These are phyloP conservation scores for Paraphaeosphaeria sporulosa DNA, from an alignment of 2,329 filamentous ascomycete species.

Conservation along the genomic window DNA sequence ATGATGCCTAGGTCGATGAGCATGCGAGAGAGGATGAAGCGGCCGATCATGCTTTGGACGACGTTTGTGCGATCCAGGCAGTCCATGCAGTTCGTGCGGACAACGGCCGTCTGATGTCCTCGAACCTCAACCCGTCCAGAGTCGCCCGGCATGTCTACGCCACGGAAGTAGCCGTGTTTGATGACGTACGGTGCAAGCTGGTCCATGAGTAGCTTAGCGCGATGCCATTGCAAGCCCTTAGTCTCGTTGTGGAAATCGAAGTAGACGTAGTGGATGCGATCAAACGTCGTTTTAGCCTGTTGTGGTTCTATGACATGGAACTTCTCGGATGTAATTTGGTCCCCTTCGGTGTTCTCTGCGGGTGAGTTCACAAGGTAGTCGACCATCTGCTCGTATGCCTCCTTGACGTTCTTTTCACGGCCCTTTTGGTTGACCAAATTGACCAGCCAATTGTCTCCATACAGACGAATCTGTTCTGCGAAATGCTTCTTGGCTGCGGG, in stretches of 20 bases:
- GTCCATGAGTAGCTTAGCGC: conserved; percentile 85
- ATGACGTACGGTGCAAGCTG: conserved; percentile 78
- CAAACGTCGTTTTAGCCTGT: conserved; percentile 69
- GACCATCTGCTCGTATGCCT: conserved; percentile 91
- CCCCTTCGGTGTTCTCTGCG: conserved; percentile 69
- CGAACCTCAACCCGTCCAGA: conserved; percentile 80
- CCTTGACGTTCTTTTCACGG: conserved; percentile 86
- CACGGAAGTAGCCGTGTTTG: conserved; percentile 90
- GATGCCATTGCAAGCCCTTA: conserved; percentile 92
- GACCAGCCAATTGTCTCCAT: conserved; percentile 96
- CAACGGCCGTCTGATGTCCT: conserved; percentile 83
- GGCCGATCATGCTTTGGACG: conserved; percentile 94
- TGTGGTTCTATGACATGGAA: conserved; percentile 77
- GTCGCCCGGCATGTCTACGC: conserved; percentile 81
- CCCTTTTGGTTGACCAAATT: conserved; percentile 98
- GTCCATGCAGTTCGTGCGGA: conserved; percentile 99
- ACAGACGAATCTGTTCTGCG: conserved; percentile 88
- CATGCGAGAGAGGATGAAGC: conserved; percentile 87
- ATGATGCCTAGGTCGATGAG: conserved; percentile 85
- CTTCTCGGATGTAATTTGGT: conserved; percentile 76
- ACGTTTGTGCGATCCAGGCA: conserved; percentile 98
- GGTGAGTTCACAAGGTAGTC: conserved; percentile 75
- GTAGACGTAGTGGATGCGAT: conserved; percentile 93
- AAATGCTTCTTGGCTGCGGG: conserved; percentile 87
- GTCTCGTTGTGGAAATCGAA: conserved; percentile 99